These are phyloP conservation scores for Dictyostelium discoideum DNA, from an alignment of 78 protist genomes.

Conservation along the genomic window DNA sequence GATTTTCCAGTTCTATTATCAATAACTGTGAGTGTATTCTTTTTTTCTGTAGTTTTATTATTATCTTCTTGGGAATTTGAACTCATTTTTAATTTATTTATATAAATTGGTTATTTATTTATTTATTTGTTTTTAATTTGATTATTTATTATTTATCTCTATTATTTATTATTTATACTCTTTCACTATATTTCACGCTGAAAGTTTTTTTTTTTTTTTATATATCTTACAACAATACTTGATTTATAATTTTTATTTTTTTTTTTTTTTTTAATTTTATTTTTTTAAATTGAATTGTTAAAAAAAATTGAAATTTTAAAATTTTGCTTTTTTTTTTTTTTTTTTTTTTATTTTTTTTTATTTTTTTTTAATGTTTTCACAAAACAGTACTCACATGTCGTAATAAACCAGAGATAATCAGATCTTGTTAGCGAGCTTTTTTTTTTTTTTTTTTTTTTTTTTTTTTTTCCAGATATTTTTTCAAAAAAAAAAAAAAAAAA, in stretches of 20 bases:
- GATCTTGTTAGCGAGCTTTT: not conserved
- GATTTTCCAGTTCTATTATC: constrained; percentile 77
- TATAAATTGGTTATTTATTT: not conserved
- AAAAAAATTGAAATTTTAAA: not conserved
- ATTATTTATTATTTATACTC: too few relatives aligned
- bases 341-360: not conserved
- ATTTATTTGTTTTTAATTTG: too few relatives aligned
- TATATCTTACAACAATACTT: too few relatives aligned
- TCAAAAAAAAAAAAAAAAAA: not conserved
- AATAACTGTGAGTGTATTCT: constrained; percentile 62
- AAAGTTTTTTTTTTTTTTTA: too few relatives aligned
- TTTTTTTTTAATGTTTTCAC: not conserved
- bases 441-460: too few relatives aligned
- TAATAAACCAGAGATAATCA: not conserved
- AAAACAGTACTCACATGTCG: not conserved
- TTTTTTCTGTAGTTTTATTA: not conserved
- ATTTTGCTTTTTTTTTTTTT: not conserved
- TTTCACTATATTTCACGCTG: too few relatives aligned
- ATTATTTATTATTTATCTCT: too few relatives aligned
- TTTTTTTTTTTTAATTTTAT: not conserved
- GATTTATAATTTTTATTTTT: not conserved
- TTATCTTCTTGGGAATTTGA: not conserved
- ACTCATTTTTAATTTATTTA: not conserved
- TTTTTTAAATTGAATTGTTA: not conserved
- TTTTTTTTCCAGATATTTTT: too few relatives aligned